Base-by-base conservation (phyloP, 2,329 filamentous ascomycete species). In the Massarina eburnea region DNA sequence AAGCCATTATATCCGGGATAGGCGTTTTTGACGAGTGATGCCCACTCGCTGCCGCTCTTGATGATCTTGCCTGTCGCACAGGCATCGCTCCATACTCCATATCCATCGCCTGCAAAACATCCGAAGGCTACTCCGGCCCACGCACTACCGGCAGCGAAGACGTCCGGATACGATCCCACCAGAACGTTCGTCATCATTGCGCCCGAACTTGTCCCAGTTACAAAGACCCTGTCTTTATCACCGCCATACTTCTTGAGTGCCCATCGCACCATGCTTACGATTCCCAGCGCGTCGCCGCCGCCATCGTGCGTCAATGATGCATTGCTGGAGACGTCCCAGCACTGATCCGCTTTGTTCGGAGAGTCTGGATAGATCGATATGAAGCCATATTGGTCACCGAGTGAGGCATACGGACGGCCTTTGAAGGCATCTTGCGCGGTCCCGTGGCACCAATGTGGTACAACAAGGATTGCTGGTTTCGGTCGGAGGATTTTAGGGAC, bases 141-240 rank as follows among this genome's bases (percentile, higher is more conserved):
- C 12, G 61, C 65, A 41, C 62, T 66, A 14, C 65, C 65, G 7
- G 62, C 65, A 2, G 65, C 62, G 32, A 68, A 68, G 1, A 68
- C 54, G 34, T 68, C 65, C 1, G 65, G 65, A 39, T 68, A 68
- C 29, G 57, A 60, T 1, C 65, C 64, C 3, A 67, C 36, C 2
- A 68, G 53, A 1, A 67, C 63, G 20, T 66, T 63, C 2, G 65
- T 67, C 64, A 68, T 67, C 64, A 68, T 68, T 0, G 65, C 65
- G 4, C 65, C 65, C 4, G 62, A 67, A 35, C 62, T 67, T 2
- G 64, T 68, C 8, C 65, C 65, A 0, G 59, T 61, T 4, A 67
- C 64, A 30, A 68, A 68, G 1, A 68, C 62, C 7, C 64, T 57
- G 21, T 60, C 52, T 22, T 53, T 51, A 35, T 68, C 63, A 4